Evolutionary conservation across 78 protist genomes (phyloP).

Genomic region (Dictyostelium citrinum): DNA sequence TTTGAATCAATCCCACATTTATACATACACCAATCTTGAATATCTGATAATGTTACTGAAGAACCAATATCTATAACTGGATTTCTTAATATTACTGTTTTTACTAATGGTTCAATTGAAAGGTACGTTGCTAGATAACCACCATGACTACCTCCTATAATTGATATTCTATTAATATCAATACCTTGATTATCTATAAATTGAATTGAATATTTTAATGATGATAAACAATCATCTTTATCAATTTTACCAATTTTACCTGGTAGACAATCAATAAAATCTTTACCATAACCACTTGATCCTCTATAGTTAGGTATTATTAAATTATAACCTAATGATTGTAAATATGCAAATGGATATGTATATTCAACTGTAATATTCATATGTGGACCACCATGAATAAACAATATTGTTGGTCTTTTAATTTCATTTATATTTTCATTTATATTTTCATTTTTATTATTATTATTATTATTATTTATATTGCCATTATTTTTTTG

Average conservation of each 20-base stretch:
- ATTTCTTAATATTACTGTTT: constrained; percentile 43
- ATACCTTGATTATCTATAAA: not conserved
- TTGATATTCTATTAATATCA: not conserved
- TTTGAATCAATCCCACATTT: constrained; percentile 16
- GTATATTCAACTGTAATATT: not conserved
- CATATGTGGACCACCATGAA: constrained; percentile 74
- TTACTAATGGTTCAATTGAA: not conserved
- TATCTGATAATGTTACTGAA: constrained; percentile 23
- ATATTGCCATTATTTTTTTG: not conserved
- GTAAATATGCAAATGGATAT: not conserved
- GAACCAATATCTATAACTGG: constrained; percentile 59
- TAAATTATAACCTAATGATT: constrained; percentile 40
- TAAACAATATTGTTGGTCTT: constrained; percentile 16
- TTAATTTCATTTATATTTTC: not conserved
- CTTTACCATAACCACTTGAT: constrained; percentile 66
- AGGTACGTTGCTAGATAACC: constrained; percentile 47
- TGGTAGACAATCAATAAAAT: constrained; percentile 12
- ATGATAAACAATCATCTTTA: not conserved
- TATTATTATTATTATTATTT: too few relatives aligned
- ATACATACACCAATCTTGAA: constrained; percentile 71
- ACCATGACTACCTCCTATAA: constrained; percentile 71
- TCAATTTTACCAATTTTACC: constrained; percentile 26
- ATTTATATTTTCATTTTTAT: too few relatives aligned
- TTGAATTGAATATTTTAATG: constrained; percentile 1
- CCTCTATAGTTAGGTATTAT: constrained; percentile 51